A percentile compares a stretch with the other conserved stretches of the same genome.
Evolutionary conservation across 106 monocot species (phyloP).

Genomic region (Platanthera guangdongensis): DNA sequence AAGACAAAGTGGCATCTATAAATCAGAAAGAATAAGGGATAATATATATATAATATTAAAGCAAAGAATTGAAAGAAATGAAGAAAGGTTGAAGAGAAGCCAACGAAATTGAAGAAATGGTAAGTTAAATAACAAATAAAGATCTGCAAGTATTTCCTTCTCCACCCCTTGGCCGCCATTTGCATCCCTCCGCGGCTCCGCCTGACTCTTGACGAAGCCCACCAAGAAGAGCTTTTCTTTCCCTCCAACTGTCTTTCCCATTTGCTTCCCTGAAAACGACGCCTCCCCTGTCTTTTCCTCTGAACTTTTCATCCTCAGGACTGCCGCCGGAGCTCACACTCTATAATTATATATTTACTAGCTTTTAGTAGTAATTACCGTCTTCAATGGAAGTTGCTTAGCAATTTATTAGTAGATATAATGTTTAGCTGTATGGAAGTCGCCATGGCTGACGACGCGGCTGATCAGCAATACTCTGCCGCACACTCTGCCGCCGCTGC

Average conservation of each 20-base stretch:
- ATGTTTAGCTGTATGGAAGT: not conserved
- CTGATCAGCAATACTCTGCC: not conserved
- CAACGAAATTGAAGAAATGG: too few relatives aligned
- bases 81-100: too few relatives aligned
- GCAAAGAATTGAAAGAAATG: too few relatives aligned
- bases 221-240: not conserved
- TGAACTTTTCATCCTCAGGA: not conserved
- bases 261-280: not conserved
- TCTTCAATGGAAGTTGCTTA: not conserved
- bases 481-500: not conserved
- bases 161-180: not conserved
- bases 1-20: too few relatives aligned
- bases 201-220: not conserved
- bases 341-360: not conserved
- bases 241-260: not conserved
- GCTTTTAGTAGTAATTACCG: too few relatives aligned
- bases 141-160: too few relatives aligned
- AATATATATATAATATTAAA: too few relatives aligned
- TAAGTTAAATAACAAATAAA: too few relatives aligned
- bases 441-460: conserved; percentile 1
- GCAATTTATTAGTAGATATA: not conserved
- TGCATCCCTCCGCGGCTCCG: not conserved
- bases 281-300: not conserved
- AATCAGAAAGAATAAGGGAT: too few relatives aligned
- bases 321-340: not conserved